Evolutionary conservation across 2,329 filamentous ascomycete species (phyloP), one percentile per base, ranked within the genome.

Genomic region (Ceratocystis papillata): DNA sequence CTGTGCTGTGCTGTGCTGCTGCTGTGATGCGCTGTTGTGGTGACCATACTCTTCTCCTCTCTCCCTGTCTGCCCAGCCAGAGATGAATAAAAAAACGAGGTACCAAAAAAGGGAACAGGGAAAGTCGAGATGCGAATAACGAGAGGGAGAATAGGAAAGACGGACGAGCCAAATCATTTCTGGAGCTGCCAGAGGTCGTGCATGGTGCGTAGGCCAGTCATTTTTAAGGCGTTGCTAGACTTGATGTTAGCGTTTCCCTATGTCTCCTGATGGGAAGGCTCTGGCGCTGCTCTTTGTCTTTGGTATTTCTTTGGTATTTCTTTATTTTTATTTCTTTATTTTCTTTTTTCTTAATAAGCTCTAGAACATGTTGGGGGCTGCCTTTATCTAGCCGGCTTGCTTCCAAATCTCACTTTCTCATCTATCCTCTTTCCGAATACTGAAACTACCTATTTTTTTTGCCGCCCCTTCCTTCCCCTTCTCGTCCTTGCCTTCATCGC

Each of bases 311-410:
- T 7, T 0, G 30, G 5, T 20, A 10, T 37, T 2, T 44, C 15
- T 4, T 50, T 17, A 25, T n/a, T 46, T 41, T 41, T n/a, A 37
- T 22, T 62, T 57, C 30, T 62, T 62, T 46, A 8, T 37, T 62
- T 62, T 46, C 61, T 53, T 65, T 62, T 60, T 46, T 41, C 50
- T 61, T 59, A 17, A 41, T 65, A 12, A 10, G 2, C 33, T 10
- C 33, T 10, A 37, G 33, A 37, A 8, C 8, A 37, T 12, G 10
- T 37, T 37, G 33, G 10, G 10, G 8, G 33, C 8, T 3, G 30
- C 8, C 33, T 37, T 37, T 37, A 37, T 37, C 33, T 37, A 37
- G 33, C 33, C 33, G 8, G 33, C 33, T 2, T 37, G 33, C 33
- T 12, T 37, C 33, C 3, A 37, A 10, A 37, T 37, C 33, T 37